These are phyloP conservation scores for Penicillium taxi DNA, from an alignment of 495 filamentous ascomycete genomes.

Conservation along the genomic window DNA sequence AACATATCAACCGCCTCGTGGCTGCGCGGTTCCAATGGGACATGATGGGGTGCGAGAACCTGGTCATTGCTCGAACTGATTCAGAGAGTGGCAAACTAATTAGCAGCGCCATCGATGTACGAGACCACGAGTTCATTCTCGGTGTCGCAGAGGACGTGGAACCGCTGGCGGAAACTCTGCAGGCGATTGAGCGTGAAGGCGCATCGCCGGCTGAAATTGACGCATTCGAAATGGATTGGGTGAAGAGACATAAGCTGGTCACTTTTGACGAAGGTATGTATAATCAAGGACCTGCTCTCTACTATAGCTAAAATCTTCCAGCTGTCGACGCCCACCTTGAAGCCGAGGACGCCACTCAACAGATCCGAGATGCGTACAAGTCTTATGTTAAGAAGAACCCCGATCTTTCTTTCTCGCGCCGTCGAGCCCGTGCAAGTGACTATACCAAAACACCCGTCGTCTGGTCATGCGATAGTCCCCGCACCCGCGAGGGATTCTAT, in stretches of 20 bases:
- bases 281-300: neutral
- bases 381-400: slow-evolving; percentile 49
- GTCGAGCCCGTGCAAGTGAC: slow-evolving; percentile 59
- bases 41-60: slow-evolving; percentile 88
- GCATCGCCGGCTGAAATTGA: slow-evolving; percentile 75
- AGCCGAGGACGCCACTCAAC: slow-evolving; percentile 48
- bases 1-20: slow-evolving; percentile 91
- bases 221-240: slow-evolving; percentile 78
- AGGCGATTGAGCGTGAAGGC: slow-evolving; percentile 76
- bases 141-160: slow-evolving; percentile 66
- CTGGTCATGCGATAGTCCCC: slow-evolving; percentile 87
- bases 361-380: slow-evolving; percentile 59
- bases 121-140: slow-evolving; percentile 94
- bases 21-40: slow-evolving; percentile 97
- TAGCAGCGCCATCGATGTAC: slow-evolving; percentile 80
- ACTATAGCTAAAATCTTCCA: slow-evolving; percentile 20
- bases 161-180: slow-evolving; percentile 81
- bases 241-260: slow-evolving; percentile 74
- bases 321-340: slow-evolving; percentile 69
- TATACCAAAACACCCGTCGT: slow-evolving; percentile 58
- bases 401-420: slow-evolving; percentile 66
- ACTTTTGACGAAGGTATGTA: slow-evolving; percentile 77
- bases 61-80: slow-evolving; percentile 91
- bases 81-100: slow-evolving; percentile 88
- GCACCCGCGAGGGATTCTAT: slow-evolving; percentile 93